phyloP scores from a whole-genome alignment of 768 basidiomycete species.

The Amanita rubescens region DNA sequence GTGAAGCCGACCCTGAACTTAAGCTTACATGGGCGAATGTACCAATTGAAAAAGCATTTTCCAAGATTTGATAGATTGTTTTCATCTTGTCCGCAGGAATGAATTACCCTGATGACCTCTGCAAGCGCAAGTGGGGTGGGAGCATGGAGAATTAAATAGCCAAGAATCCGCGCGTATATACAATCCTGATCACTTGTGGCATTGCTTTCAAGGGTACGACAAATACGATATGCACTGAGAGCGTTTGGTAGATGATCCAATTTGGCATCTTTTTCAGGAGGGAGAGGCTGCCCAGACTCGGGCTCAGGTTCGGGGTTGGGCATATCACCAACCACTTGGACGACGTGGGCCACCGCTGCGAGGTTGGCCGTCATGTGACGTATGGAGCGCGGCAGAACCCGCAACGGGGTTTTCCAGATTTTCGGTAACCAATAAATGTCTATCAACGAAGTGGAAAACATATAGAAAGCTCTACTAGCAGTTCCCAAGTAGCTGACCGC shows the following conservation, averaged over 20 bases:
- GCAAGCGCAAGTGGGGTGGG: neutral
- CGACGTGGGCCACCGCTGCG: neutral
- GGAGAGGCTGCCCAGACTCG: neutral
- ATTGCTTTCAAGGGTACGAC: neutral
- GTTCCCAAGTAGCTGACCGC: no score
- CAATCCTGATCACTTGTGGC: neutral
- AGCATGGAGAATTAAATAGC: constrained; percentile 10
- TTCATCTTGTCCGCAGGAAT: constrained; percentile 1
- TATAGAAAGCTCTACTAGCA: no score
- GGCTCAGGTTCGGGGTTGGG: neutral
- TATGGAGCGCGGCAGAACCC: no score
- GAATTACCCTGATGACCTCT: constrained; percentile 1
- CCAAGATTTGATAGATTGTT: neutral
- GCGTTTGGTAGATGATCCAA: no score
- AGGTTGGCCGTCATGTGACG: no score
- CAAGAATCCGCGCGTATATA: constrained; percentile 8
- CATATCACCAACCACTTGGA: neutral
- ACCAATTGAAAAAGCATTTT: constrained; percentile 1
- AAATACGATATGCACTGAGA: no score
- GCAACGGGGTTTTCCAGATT: no score
- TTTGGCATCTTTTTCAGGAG: neutral
- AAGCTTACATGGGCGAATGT: neutral
- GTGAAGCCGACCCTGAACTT: neutral
- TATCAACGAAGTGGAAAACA: no score
- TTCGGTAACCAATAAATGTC: no score